A percentile compares a stretch with the other conserved stretches of the same genome.
Evolutionary conservation across 2,329 filamentous ascomycete genomes (phyloP).

Genomic region (Leptographium radiaticola): DNA sequence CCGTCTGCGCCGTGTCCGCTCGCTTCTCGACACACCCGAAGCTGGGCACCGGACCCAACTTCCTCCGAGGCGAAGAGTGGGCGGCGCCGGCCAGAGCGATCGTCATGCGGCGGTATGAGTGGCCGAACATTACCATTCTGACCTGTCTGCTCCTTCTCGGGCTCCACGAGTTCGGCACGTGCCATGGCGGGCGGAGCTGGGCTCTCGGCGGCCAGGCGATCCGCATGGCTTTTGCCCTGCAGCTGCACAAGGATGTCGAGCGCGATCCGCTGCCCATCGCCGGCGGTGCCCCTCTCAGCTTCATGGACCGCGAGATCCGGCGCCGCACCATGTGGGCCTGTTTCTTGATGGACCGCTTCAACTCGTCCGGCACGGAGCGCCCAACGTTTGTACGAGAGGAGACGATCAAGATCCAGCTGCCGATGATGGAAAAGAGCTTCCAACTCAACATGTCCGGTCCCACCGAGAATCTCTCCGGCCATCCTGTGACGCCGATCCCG

Average conservation of each 20-base stretch:
- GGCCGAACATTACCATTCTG: conserved; percentile 90
- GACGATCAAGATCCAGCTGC: conserved; percentile 76
- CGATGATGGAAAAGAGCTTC: conserved; percentile 81
- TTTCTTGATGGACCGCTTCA: conserved; percentile 95
- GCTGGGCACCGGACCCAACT: conserved; percentile 54
- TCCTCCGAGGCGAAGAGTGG: conserved; percentile 84
- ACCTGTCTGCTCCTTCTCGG: conserved; percentile 82
- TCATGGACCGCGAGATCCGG: conserved; percentile 86
- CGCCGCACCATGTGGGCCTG: conserved; percentile 96
- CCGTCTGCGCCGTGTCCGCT: conserved; percentile 89
- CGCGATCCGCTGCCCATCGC: conserved; percentile 60
- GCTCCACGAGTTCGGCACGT: conserved; percentile 92
- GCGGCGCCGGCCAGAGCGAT: conserved; percentile 78
- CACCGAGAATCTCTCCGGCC: conserved; percentile 69
- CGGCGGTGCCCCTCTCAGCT: conserved; percentile 57
- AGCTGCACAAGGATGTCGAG: conserved; percentile 83
- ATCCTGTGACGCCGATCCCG: conserved; percentile 1
- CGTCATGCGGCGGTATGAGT: conserved; percentile 75
- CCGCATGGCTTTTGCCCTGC: conserved; percentile 90
- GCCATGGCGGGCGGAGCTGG: conserved; percentile 92
- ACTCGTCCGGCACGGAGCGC: conserved; percentile 85
- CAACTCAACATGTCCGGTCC: conserved; percentile 80
- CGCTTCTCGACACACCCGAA: conserved; percentile 85
- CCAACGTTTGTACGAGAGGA: conserved; percentile 87
- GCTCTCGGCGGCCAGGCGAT: conserved; percentile 89